Evolutionary conservation across 176 grass and related monocot species (phyloP).

Genomic region (Eleusine coracana): DNA sequence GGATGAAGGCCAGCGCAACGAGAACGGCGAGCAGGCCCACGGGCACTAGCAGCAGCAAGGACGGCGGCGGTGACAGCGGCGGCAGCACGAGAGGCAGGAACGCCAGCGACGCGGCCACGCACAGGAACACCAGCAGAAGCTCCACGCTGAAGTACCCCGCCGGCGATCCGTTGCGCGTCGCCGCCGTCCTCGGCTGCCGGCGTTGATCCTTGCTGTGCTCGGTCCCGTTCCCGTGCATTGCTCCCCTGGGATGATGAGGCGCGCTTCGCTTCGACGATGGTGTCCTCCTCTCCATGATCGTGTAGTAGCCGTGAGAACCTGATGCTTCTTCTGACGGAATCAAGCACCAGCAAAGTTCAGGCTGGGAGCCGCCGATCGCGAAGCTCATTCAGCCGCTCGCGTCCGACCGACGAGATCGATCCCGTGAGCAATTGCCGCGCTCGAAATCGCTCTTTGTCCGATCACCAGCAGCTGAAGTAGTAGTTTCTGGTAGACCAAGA

Average conservation of each 20-base stretch:
- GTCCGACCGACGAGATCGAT: too few relatives aligned
- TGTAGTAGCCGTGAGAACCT: background rate
- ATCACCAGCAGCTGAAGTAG: background rate
- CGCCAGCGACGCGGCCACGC: slow-evolving; percentile 47
- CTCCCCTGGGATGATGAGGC: background rate
- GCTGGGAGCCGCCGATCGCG: background rate
- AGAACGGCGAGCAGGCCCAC: slow-evolving; percentile 60
- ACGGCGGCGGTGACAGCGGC: slow-evolving; percentile 60
- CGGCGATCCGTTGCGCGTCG: background rate
- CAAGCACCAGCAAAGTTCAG: slow-evolving; percentile 3
- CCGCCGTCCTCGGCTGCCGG: background rate
- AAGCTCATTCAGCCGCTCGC: slow-evolving; percentile 1
- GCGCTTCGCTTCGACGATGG: background rate
- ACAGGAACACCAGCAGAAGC: slow-evolving; percentile 41
- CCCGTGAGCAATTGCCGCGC: too few relatives aligned
- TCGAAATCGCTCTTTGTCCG: background rate
- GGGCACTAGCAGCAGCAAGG: slow-evolving; percentile 54
- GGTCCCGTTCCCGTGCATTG: slow-evolving; percentile 8
- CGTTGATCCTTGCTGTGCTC: background rate
- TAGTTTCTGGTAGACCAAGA: too few relatives aligned
- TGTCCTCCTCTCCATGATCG: slow-evolving; percentile 13
- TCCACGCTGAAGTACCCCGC: slow-evolving; percentile 54
- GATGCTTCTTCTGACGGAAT: background rate
- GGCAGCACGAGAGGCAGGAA: slow-evolving; percentile 69
- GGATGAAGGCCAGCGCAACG: slow-evolving; percentile 55